Percentiles rank a stretch among this genome's conserved stretches.
Conservation (phyloP, 345 rosid species). For the Dovyalis caffra region DNA sequence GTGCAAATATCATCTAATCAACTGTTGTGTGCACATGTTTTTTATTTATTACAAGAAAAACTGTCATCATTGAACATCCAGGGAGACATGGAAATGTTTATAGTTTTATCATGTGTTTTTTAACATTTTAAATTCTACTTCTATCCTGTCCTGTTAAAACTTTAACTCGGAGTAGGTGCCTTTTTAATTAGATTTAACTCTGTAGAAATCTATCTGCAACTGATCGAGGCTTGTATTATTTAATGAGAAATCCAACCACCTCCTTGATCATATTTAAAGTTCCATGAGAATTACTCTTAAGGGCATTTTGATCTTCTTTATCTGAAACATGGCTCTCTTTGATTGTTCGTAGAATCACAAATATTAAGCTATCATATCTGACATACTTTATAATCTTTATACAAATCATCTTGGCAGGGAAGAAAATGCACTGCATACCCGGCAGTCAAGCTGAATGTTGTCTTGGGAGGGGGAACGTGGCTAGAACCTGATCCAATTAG, state of each 20-base stretch:
- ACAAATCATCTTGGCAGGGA: constrained; percentile 42
- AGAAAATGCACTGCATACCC: constrained; percentile 92
- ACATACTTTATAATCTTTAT: no score
- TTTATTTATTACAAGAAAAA: no score
- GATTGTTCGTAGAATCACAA: background rate
- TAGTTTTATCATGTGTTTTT: no score
- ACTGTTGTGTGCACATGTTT: no score
- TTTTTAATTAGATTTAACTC: no score
- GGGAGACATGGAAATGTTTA: no score
- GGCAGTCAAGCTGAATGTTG: constrained; percentile 77
- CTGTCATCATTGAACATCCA: no score
- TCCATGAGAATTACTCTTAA: background rate
- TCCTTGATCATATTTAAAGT: background rate
- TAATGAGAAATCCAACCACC: background rate
- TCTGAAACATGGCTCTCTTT: background rate
- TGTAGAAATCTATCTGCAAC: background rate
- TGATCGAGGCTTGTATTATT: background rate
- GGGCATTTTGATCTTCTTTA: background rate
- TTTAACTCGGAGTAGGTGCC: no score
- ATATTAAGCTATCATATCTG: background rate
- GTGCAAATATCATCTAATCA: no score
- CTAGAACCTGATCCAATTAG: constrained; percentile 76
- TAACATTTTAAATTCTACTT: no score
- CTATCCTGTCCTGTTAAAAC: no score
- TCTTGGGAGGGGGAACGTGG: constrained; percentile 78